Percentiles rank a stretch among this genome's conserved stretches.
These are phyloP conservation scores for Fusarium ramigenum DNA, from an alignment of 2,329 filamentous ascomycete species.

Conservation along the genomic window DNA sequence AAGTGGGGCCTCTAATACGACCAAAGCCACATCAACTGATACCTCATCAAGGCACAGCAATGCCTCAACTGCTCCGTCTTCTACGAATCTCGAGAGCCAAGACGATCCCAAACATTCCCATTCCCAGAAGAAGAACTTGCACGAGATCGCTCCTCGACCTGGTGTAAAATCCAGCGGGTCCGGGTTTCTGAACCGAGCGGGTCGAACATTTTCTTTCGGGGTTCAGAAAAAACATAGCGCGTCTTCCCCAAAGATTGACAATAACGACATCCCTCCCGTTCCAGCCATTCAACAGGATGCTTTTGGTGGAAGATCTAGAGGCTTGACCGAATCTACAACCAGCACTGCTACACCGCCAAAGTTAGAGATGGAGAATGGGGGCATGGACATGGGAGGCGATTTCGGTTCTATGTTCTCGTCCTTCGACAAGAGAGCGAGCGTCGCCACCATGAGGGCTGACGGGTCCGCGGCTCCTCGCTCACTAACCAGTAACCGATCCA, in stretches of 20 bases:
- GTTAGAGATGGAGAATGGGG: slow-evolving; percentile 55
- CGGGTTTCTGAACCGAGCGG: slow-evolving; percentile 65
- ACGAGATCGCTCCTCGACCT: slow-evolving; percentile 50
- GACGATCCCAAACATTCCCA: slow-evolving; percentile 46
- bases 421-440: slow-evolving; percentile 65
- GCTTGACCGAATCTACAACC: slow-evolving; percentile 63
- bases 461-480: slow-evolving; percentile 53
- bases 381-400: slow-evolving; percentile 65
- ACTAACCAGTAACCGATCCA: slow-evolving; percentile 56
- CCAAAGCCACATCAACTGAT: slow-evolving; percentile 67
- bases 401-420: slow-evolving; percentile 65
- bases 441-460: slow-evolving; percentile 57
- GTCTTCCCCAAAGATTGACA: slow-evolving; percentile 43
- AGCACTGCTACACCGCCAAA: slow-evolving; percentile 63
- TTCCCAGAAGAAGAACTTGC: slow-evolving; percentile 51
- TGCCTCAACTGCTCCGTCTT: slow-evolving; percentile 69
- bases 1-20: slow-evolving; percentile 69
- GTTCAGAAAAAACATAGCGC: slow-evolving; percentile 60
- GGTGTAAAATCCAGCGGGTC: slow-evolving; percentile 59
- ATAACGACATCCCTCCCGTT: slow-evolving; percentile 52
- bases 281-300: slow-evolving; percentile 47
- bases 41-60: slow-evolving; percentile 71
- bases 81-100: slow-evolving; percentile 53
- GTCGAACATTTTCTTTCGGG: slow-evolving; percentile 69
- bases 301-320: slow-evolving; percentile 53